Percentiles rank a stretch among this genome's conserved stretches.
Evolutionary conservation across 129 eudicot genomes (phyloP).

Genomic region (Tagetes patula): DNA sequence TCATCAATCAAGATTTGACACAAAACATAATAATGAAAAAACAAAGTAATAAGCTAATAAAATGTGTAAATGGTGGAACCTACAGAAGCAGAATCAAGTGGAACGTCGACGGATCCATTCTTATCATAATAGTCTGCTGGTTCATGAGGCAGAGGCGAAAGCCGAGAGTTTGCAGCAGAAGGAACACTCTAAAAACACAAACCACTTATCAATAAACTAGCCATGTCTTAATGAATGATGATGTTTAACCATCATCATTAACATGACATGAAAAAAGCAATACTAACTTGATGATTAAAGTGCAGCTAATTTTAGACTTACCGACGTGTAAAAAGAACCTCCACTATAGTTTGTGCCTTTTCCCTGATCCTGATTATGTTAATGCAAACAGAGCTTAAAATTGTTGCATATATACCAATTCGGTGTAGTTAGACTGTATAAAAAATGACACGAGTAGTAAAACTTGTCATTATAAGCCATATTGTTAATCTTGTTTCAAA

Average conservation of each 20-base stretch:
- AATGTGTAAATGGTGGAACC: constrained; percentile 2
- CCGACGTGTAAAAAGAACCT: constrained; percentile 57
- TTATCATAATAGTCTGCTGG: constrained; percentile 83
- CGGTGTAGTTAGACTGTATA: not conserved
- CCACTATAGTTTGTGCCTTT: constrained; percentile 45
- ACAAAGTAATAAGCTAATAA: not conserved
- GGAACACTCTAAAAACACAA: constrained; percentile 53
- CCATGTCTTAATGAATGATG: not conserved
- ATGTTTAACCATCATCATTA: not conserved
- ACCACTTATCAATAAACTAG: not conserved
- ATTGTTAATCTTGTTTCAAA: not conserved
- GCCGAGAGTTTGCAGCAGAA: constrained; percentile 71
- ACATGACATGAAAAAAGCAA: not conserved
- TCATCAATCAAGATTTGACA: not conserved
- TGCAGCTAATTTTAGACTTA: constrained; percentile 28
- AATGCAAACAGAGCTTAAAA: constrained; percentile 9
- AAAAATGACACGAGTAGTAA: not conserved
- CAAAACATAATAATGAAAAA: not conserved
- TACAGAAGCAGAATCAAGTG: constrained; percentile 75
- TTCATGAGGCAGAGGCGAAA: constrained; percentile 91
- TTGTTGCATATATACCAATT: not conserved
- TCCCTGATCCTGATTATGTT: constrained; percentile 43
- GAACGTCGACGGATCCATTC: constrained; percentile 73
- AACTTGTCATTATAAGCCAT: not conserved
- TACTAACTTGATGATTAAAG: not conserved